Evolutionary conservation across 768 basidiomycete species (phyloP), one percentile per base, ranked within the genome.

Genomic region (Lentinula aciculospora): DNA sequence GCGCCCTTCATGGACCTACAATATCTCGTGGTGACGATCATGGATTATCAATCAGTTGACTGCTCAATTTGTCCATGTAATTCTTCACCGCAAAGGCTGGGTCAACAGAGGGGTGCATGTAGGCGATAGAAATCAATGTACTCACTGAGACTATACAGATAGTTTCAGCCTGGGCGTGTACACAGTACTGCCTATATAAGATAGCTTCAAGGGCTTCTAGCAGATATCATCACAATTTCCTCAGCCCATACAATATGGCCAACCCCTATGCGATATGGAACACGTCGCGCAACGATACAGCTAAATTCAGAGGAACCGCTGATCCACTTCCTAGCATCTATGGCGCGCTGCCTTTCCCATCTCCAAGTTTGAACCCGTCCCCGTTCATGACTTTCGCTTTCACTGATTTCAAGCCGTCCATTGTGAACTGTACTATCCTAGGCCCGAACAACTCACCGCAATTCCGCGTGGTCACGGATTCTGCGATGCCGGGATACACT

Each of bases 401-500:
- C 67, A 70, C 72, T 42, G 66, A 70, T 15, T 68, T 73, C 62
- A 73, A 67, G 40, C 70, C 74, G 4, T 71, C 69, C 37, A 68
- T 81, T 21, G 67, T 80, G 28, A 74, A 81, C 64, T 80, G 71
- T 59, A 70, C 62, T 23, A 72, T 81, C 53, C 59, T 75, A 50
- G 78, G 78, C 1, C 75, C 79, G 0, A 68, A 72, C 56, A 67
- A 67, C 15, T 72, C 73, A 58, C 72, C 74, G 19, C 72, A 71
- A 21, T 76, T 78, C 62, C 72, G 74, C 47, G 57, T 80, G 59
- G 65, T 59, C 25, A 79, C 79, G 32, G 69, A 71, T 51, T 56
- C 65, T 21, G 62, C 66, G 15, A 63, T 64, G 6, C 69, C 70
- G 15, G 68, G 70, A 6, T 67, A 70, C 54, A 76, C 74, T 2